Percentiles rank a stretch among this genome's conserved stretches.
Evolutionary conservation across 352 stramenopile species (phyloP).

Genomic region (Phytophthora meadii): DNA sequence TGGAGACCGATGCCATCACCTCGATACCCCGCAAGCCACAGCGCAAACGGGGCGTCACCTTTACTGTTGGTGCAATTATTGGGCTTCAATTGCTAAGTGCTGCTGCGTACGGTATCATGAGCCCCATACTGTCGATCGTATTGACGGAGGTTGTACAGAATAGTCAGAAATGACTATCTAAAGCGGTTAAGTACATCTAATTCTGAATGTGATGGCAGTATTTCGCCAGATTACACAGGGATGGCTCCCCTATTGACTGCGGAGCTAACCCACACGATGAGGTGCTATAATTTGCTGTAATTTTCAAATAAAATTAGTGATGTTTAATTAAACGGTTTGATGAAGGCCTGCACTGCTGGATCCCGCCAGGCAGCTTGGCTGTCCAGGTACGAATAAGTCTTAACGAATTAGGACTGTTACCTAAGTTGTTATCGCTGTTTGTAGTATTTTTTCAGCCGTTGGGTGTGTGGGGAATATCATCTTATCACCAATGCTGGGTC

Average conservation of each 20-base stretch:
- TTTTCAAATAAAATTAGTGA: not conserved
- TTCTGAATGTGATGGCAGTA: constrained; percentile 42
- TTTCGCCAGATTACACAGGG: constrained; percentile 64
- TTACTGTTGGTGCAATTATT: constrained; percentile 48
- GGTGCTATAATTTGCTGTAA: constrained; percentile 20
- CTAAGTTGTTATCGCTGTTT: not conserved
- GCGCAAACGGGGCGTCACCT: constrained; percentile 21
- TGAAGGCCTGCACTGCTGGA: constrained; percentile 59
- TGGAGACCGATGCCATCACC: constrained; percentile 6
- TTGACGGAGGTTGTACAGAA: constrained; percentile 59
- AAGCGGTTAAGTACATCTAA: not conserved
- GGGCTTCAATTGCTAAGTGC: constrained; percentile 58
- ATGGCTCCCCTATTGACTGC: constrained; percentile 64
- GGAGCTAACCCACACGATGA: constrained; percentile 47
- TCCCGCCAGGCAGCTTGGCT: constrained; percentile 73
- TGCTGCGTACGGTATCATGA: constrained; percentile 70
- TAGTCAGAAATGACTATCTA: not conserved
- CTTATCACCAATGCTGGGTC: constrained; percentile 68
- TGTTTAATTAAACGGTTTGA: too few relatives aligned
- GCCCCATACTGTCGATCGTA: constrained; percentile 69
- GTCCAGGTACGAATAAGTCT: constrained; percentile 46
- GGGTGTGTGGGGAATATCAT: constrained; percentile 68
- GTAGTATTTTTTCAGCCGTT: constrained; percentile 61
- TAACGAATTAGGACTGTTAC: too few relatives aligned
- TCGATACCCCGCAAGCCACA: constrained; percentile 9